Percentiles rank a stretch among this genome's conserved stretches.
phyloP scores from a whole-genome alignment of 768 basidiomycete species.

The Serendipita sp. region DNA sequence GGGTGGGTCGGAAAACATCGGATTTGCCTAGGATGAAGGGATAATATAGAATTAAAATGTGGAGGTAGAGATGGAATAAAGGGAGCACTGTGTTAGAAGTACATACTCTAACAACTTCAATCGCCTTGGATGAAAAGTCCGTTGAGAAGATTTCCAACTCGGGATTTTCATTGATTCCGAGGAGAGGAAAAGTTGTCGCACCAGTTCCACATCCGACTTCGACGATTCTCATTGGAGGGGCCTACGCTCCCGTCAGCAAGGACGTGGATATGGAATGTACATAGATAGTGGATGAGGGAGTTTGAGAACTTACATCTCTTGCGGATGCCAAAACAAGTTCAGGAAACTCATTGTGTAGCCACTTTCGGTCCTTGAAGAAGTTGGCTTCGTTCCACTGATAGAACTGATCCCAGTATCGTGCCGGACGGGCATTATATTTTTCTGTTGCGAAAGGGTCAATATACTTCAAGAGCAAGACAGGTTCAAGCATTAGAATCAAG shows the following conservation, averaged over 20 bases:
- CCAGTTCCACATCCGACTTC: constrained; percentile 95
- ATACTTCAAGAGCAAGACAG: background rate
- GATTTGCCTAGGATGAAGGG: constrained; percentile 35
- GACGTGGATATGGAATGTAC: too few species aligned
- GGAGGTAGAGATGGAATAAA: background rate
- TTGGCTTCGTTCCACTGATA: constrained; percentile 73
- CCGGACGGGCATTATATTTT: constrained; percentile 18
- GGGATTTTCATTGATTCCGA: constrained; percentile 71
- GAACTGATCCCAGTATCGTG: constrained; percentile 65
- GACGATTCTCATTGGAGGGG: constrained; percentile 36
- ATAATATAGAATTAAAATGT: background rate
- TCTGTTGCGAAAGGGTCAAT: constrained; percentile 6
- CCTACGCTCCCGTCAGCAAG: background rate
- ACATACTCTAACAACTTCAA: constrained; percentile 74
- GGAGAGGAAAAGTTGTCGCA: constrained; percentile 83
- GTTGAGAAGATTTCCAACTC: constrained; percentile 58
- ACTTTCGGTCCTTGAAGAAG: constrained; percentile 91
- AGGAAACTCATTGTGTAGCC: constrained; percentile 91
- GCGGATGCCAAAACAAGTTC: constrained; percentile 60
- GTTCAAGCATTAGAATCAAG: background rate
- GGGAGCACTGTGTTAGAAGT: background rate
- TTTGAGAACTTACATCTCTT: constrained; percentile 32
- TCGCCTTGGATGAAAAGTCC: constrained; percentile 80
- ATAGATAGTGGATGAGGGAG: background rate
- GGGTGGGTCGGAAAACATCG: constrained; percentile 49